Evolutionary conservation across 352 stramenopile species (phyloP), one percentile per base, ranked within the genome.

Genomic region (Pythium oligandrum): DNA sequence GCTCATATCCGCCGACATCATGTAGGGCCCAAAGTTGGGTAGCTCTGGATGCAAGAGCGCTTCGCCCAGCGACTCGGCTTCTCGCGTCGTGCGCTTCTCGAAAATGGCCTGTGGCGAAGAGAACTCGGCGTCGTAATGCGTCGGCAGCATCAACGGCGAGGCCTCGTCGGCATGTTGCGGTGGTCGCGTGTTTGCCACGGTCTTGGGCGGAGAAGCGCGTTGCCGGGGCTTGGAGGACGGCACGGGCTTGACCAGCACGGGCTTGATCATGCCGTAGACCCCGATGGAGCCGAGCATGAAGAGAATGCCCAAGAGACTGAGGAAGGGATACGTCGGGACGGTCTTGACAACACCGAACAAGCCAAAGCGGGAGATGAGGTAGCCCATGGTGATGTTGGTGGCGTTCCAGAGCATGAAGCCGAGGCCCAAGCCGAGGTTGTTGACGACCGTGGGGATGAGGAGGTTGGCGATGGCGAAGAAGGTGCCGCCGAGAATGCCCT

Each of bases 381-480:
- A 93, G 35, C 80, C 83, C 52, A 91, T 70, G 12, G 78, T 74
- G 63, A 93, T 88, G 63, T 90, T 93, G 44, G 81, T 88, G 40
- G 75, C 80, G 63, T 93, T 93, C 83, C 83, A 93, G 48, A 93
- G 68, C 80, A 91, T 91, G 51, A 93, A 93, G 55, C 83, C 83
- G 34, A 93, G 66, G 4, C 83, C 83, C 1, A 93, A 63, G 0
- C 83, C 83, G 8, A 93, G 69, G 4, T 71, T 88, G 54, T 93
- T 93, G 63, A 93, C 83, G 40, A 93, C 83, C 7, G 83, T 93
- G 9, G 83, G 83, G 56, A 93, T 93, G 32, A 93, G 63, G 37
- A 93, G 45, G 42, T 93, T 93, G 48, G 83, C 83, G 34, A 91
- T 73, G 6, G 80, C 83, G 51, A 91, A 93, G 4, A 90, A 66